These are phyloP conservation scores for Colletotrichum horii DNA, from an alignment of 2,329 filamentous ascomycete genomes.

Conservation along the genomic window DNA sequence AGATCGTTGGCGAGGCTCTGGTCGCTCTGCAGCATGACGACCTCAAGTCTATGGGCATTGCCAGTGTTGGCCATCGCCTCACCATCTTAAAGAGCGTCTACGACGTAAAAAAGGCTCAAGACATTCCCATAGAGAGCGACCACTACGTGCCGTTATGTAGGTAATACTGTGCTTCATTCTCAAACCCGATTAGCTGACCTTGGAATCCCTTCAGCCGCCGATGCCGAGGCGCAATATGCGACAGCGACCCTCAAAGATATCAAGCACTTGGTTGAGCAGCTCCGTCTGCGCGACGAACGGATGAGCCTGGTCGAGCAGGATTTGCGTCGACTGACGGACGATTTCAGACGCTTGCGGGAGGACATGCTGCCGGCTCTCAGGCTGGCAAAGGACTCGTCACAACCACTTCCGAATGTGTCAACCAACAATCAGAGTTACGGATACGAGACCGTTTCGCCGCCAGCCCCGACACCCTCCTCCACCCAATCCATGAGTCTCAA, in stretches of 20 bases:
- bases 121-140: slow-evolving; percentile 87
- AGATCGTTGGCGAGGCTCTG: slow-evolving; percentile 90
- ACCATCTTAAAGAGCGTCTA: slow-evolving; percentile 96
- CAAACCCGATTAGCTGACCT: neutral
- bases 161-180: slow-evolving; percentile 35
- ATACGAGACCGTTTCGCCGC: slow-evolving; percentile 64
- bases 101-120: slow-evolving; percentile 93
- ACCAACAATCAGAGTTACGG: slow-evolving; percentile 48
- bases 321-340: slow-evolving; percentile 81
- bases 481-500: slow-evolving; percentile 62
- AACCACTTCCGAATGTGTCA: slow-evolving; percentile 63
- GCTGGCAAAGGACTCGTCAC: slow-evolving; percentile 88
- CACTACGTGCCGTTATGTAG: slow-evolving; percentile 93
- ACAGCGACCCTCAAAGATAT: slow-evolving; percentile 93
- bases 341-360: slow-evolving; percentile 87
- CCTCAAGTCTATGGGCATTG: slow-evolving; percentile 92
- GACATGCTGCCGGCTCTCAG: slow-evolving; percentile 91
- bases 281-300: slow-evolving; percentile 88
- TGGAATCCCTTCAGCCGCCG: slow-evolving; percentile 69
- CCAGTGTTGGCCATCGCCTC: slow-evolving; percentile 90
- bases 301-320: slow-evolving; percentile 85
- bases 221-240: slow-evolving; percentile 83
- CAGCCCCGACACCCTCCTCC: slow-evolving; percentile 61
- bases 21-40: slow-evolving; percentile 90
- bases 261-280: slow-evolving; percentile 85